These are phyloP conservation scores for Barnettozyma californica DNA, from an alignment of 805 yeast genomes.

Conservation along the genomic window DNA sequence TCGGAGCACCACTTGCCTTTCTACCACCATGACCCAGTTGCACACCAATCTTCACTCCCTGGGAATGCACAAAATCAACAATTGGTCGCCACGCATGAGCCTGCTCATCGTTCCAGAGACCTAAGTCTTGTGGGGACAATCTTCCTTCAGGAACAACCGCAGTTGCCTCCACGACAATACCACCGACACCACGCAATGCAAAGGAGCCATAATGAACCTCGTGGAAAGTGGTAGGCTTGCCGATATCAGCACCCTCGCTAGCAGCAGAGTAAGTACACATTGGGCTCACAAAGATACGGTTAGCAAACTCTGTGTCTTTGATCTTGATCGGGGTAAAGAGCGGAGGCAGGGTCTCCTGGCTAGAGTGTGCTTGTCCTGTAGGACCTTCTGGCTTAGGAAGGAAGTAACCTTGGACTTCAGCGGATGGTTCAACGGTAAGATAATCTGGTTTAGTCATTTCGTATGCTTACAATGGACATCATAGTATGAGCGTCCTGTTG, in stretches of 20 bases:
- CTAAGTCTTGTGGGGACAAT: conserved; percentile 40
- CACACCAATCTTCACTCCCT: conserved; percentile 41
- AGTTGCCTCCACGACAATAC: conserved; percentile 42
- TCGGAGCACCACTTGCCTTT: conserved; percentile 35
- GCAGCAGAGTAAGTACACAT: conserved; percentile 48
- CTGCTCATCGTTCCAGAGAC: conserved; percentile 46
- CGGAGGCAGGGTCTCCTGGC: conserved; percentile 11
- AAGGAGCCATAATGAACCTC: conserved; percentile 43
- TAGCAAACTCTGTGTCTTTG: conserved; percentile 29
- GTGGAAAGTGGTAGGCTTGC: conserved; percentile 42
- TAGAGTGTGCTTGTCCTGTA: conserved; percentile 1
- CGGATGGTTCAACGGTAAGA: conserved; percentile 3
- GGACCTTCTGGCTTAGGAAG: conserved; percentile 4
- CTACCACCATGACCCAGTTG: conserved; percentile 56
- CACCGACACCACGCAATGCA: conserved; percentile 45
- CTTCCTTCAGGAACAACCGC: conserved; percentile 38
- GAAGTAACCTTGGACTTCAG: conserved; percentile 3
- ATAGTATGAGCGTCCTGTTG: background rate
- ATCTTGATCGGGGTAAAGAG: conserved; percentile 20
- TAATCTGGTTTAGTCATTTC: conserved; percentile 1
- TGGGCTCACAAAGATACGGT: conserved; percentile 52
- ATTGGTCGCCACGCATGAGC: conserved; percentile 35
- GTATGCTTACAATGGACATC: background rate
- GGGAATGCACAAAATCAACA: conserved; percentile 42
- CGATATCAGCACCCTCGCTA: conserved; percentile 24